Evolutionary conservation across 129 eudicot genomes (phyloP).

Genomic region (Cynara cardunculus): DNA sequence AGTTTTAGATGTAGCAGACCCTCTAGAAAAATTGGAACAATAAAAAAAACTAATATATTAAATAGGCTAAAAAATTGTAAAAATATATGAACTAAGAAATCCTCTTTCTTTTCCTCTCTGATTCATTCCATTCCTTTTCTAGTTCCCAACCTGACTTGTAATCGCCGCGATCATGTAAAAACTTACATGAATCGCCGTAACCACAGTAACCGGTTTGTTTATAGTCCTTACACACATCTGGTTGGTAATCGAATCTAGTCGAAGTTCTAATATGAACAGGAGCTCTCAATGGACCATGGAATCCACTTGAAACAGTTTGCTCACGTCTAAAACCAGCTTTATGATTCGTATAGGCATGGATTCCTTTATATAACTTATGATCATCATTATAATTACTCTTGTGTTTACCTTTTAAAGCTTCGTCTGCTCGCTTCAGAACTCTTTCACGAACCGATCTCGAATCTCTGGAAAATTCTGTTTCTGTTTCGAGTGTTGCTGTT

Average conservation of each 20-base stretch:
- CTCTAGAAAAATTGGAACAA: too few relatives aligned
- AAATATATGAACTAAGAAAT: too few relatives aligned
- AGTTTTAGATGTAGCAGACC: too few relatives aligned
- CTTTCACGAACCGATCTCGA: conserved; percentile 71
- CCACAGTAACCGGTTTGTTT: conserved; percentile 71
- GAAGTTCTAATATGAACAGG: conserved; percentile 67
- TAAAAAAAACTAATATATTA: too few relatives aligned
- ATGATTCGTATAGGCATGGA: conserved; percentile 61
- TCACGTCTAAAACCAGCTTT: conserved; percentile 72
- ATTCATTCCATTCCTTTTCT: too few relatives aligned
- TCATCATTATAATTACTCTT: conserved; percentile 23
- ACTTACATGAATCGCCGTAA: conserved; percentile 71
- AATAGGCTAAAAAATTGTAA: too few relatives aligned
- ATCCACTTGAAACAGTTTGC: conserved; percentile 62
- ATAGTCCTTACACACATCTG: conserved; percentile 72
- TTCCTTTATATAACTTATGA: conserved; percentile 59
- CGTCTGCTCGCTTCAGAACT: conserved; percentile 60
- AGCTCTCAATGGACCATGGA: conserved; percentile 75
- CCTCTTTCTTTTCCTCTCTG: too few relatives aligned
- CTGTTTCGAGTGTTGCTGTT: conserved; percentile 67
- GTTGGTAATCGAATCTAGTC: conserved; percentile 70
- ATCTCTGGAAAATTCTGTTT: conserved; percentile 64
- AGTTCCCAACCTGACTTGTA: too few relatives aligned
- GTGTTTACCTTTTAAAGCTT: conserved; percentile 43
- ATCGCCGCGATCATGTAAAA: conserved; percentile 48